Conservation (phyloP, 805 yeast species). For the Torulaspora quercuum region DNA sequence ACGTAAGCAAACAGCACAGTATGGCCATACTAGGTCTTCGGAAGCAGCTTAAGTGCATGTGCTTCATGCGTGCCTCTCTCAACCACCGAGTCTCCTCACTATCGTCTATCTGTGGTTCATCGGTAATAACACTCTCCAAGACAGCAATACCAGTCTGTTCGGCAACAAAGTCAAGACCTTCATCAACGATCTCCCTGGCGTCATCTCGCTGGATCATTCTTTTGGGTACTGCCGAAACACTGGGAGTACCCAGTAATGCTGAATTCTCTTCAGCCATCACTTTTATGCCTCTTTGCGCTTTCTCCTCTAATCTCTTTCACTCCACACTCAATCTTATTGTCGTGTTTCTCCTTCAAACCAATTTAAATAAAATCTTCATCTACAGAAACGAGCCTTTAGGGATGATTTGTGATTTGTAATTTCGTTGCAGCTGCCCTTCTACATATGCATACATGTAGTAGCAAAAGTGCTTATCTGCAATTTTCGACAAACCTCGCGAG, state of each 20-base stretch:
- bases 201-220: constrained; percentile 2
- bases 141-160: constrained; percentile 23
- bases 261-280: constrained; percentile 8
- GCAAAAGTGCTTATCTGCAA: no score
- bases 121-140: constrained; percentile 14
- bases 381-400: no score
- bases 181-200: constrained; percentile 13
- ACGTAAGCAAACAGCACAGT: constrained; percentile 43
- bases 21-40: constrained; percentile 55
- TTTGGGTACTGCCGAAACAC: background rate
- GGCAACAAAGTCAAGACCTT: constrained; percentile 22
- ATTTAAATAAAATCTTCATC: no score
- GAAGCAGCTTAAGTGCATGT: constrained; percentile 49
- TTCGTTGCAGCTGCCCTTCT: no score
- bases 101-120: constrained; percentile 13
- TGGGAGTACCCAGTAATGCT: constrained; percentile 3
- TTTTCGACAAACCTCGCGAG: no score
- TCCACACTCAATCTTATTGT: background rate
- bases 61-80: constrained; percentile 46
- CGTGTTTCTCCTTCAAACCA: constrained; percentile 9
- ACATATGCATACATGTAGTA: no score
- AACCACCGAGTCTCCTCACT: constrained; percentile 39
- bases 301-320: background rate
- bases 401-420: no score
- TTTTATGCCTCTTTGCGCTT: background rate